Base-by-base conservation (phyloP, 2,329 filamentous ascomycete species). In the Botrytis byssoidea region DNA sequence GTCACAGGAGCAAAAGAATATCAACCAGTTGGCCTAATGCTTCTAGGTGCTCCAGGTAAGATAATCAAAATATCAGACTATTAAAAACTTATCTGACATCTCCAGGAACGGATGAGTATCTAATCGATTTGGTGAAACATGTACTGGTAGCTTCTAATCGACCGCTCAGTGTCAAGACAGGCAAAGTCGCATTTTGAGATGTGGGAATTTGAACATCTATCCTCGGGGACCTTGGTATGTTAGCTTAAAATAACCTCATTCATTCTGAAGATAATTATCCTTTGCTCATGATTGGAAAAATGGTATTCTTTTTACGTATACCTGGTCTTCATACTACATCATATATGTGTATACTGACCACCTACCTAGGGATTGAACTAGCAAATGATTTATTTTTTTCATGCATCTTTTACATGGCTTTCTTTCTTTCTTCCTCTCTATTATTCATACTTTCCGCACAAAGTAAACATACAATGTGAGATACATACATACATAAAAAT, bases 11-110 rank as follows among this genome's bases (percentile, higher is more conserved):
- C 55, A 2, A 63, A 68, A 10, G 74, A 74, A 29, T 75, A 73
- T 29, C 74, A 77, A 42, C 77, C 77, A 3, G 63, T 78, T 0
- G 77, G 74, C 12, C 64, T 77, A 29, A 75, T 74, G 76, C 48
- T 78, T 2, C 12, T 78, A 3, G 75, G 77, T 29, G 71, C 76
- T 48, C 69, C 65, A 4, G 74, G 76, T 76, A 64, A 63, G 71
- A 63, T 63, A 4, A 32, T 12, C 2, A 3, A 12, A 1, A 25
- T 18, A 22, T 14, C 1, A 55, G 4, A 12, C 6, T n/a, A 6
- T 20, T 14, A 4, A 22, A 44, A 8, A 14, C 8, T 20, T n/a
- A 32, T 20, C 48, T 70, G n/a, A 74, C 51, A 18, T 4, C 14
- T 14, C 25, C 32, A 75, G 74, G 74, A 12, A 70, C 73, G 12